Evolutionary conservation across 371 early-diverging fungal species (phyloP), one percentile per base, ranked within the genome.

Genomic region (Fennellomyces sp.): DNA sequence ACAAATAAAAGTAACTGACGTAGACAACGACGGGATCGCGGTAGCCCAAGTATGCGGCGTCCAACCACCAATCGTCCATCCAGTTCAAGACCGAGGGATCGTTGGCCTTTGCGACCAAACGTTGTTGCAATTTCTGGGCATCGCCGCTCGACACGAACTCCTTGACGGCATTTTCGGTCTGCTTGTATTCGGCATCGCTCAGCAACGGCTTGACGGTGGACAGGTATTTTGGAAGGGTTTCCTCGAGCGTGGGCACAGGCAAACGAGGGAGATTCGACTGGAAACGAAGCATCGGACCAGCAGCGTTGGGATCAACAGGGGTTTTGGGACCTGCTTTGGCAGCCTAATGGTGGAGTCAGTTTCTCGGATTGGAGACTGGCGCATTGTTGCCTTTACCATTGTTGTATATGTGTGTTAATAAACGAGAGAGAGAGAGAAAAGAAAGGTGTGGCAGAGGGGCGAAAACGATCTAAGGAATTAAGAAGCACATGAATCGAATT

Each of bases 1-100:
- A 91, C 53, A 87, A 81, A 60, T 77, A 94, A 64, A 93, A 95
- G 78, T 92, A 96, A 66, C 84, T 87, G 42, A 93, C 94, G 68
- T 92, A 87, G 60, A 94, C 81, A 26, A 95, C 94, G n/a, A 96
- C 91, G 10, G 98, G 94, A 60, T 97, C 99, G 60, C 99, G 89
- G 81, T 96, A 98, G 17, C 89, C 92, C 82, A 95, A 87, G 73
- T 97, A 97, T 52, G 94, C 93, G 56, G 87, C 80, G 54, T 95
- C 93, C 72, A 91, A 88, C 98, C 98, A 84, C 97, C 97, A 97
- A 63, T 95, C 94, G 70, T 92, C 92, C 63, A 98, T 84, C 98
- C 96, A 94, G 82, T 92, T 93, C 52, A 82, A 81, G 39, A 83
- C 73, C 42, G 73, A 80, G 57, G 87, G 87, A 59, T 86, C 77